Evolutionary conservation across 176 grass and related monocot species (phyloP).

Genomic region (Leersia perrieri): DNA sequence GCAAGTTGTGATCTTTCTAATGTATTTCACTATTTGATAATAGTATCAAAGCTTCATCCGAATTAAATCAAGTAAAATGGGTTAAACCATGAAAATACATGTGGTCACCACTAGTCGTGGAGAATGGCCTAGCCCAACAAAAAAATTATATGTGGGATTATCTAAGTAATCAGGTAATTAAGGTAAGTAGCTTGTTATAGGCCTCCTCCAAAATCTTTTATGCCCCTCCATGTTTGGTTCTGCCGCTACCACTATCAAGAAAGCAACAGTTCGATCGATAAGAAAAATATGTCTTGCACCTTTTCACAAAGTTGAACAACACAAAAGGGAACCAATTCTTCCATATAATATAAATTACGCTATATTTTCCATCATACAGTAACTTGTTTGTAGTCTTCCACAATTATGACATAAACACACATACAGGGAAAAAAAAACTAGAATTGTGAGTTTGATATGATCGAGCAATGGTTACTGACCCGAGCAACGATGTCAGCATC

Average conservation of each 20-base stretch:
- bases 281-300: neutral
- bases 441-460: neutral
- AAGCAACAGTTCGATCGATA: neutral
- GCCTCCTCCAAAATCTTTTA: too few relatives aligned
- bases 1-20: too few relatives aligned
- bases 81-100: neutral
- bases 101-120: neutral
- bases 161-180: too few relatives aligned
- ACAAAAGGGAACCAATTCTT: neutral
- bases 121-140: too few relatives aligned
- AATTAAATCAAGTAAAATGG: neutral
- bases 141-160: too few relatives aligned
- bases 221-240: too few relatives aligned
- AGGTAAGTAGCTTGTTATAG: too few relatives aligned
- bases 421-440: neutral
- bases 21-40: too few relatives aligned
- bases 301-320: neutral
- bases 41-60: neutral
- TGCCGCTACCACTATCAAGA: too few relatives aligned
- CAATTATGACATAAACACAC: neutral
- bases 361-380: neutral
- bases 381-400: neutral
- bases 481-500: slow-evolving; percentile 78
- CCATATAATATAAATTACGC: neutral
- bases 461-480: slow-evolving; percentile 30